Conservation (phyloP, 495 filamentous ascomycete species). For the Penicillium manginii region DNA sequence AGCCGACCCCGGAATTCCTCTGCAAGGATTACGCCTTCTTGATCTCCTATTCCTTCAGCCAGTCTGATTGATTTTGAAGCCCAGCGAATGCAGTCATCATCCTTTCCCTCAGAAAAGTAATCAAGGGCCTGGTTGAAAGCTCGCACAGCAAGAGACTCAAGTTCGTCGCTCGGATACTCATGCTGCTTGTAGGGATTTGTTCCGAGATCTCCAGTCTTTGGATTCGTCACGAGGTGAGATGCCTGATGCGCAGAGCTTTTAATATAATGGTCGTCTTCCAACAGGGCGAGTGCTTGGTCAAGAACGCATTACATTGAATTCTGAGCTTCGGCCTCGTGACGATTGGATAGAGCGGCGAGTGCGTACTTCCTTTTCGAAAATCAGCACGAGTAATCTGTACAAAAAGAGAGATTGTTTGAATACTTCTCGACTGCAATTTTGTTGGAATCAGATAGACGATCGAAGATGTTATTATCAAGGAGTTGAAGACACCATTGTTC, state of each 20-base stretch:
- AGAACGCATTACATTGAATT: background rate
- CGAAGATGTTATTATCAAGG: background rate
- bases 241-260: background rate
- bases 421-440: background rate
- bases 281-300: background rate
- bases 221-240: background rate
- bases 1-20: too few relatives aligned
- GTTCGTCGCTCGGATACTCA: conserved; percentile 67
- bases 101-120: conserved; percentile 60
- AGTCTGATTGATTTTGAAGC: conserved; percentile 66
- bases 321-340: too few relatives aligned
- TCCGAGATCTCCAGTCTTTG: background rate
- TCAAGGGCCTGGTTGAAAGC: conserved; percentile 80
- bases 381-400: background rate
- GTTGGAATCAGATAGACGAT: background rate
- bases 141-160: conserved; percentile 75
- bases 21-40: background rate
- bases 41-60: conserved; percentile 56
- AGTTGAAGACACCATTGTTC: background rate
- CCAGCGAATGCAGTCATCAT: conserved; percentile 64
- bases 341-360: too few relatives aligned
- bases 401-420: background rate
- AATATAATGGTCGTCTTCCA: background rate
- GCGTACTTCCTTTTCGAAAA: background rate
- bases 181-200: background rate